A percentile compares a stretch with the other conserved stretches of the same genome.
Conservation (phyloP, 1,284 basidiomycete genomes). For the Blastosporella zonata region DNA sequence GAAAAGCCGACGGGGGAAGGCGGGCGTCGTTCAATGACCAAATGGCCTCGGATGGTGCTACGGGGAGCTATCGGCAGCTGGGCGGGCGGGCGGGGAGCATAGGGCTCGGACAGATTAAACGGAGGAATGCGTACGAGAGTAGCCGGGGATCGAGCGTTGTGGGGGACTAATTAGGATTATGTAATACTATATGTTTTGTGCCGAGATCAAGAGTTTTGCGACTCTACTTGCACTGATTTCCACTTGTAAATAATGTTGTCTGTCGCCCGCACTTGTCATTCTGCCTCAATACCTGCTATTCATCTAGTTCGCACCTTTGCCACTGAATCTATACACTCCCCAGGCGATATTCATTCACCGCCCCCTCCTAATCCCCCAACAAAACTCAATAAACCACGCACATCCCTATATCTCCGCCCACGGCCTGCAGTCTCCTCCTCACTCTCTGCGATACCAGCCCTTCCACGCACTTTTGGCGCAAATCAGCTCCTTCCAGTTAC, state of each 20-base stretch:
- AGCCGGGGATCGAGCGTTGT: conserved; percentile 10
- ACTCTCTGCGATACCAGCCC: conserved; percentile 43
- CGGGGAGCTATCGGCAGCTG: conserved; percentile 18
- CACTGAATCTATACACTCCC: conserved; percentile 42
- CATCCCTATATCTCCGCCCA: conserved; percentile 43
- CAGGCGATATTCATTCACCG: conserved; percentile 30
- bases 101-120: conserved; percentile 14
- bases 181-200: neutral
- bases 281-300: conserved; percentile 21
- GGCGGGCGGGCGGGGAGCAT: conserved; percentile 22
- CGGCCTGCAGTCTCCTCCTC: conserved; percentile 45
- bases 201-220: neutral
- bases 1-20: conserved; percentile 3
- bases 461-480: conserved; percentile 73
- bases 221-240: neutral
- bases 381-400: conserved; percentile 37
- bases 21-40: conserved; percentile 7
- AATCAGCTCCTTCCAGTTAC: conserved; percentile 79
- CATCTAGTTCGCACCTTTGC: conserved; percentile 42
- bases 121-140: conserved; percentile 9
- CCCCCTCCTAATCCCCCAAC: conserved; percentile 26
- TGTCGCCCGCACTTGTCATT: conserved; percentile 17
- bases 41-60: conserved; percentile 1
- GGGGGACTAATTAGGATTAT: conserved; percentile 3
- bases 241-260: conserved; percentile 25